Percentiles rank a stretch among this genome's conserved stretches.
Conservation (phyloP, 306 rosid genomes). For the Delonix regia region DNA sequence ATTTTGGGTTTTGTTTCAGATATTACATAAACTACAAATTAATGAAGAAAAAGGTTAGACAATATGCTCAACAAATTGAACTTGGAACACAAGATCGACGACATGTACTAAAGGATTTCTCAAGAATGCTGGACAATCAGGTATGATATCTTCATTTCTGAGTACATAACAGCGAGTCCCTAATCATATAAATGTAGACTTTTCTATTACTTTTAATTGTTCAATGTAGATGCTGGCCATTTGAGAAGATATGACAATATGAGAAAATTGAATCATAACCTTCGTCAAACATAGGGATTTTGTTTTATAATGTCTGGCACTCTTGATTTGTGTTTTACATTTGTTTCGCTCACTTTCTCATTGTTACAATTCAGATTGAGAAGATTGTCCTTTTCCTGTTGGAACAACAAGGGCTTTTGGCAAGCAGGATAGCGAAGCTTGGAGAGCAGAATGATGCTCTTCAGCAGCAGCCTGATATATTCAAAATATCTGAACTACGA, state of each 20-base stretch:
- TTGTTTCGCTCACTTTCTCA: slow-evolving; percentile 27
- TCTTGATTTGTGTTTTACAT: not conserved
- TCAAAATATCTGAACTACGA: slow-evolving; percentile 67
- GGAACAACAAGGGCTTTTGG: slow-evolving; percentile 99
- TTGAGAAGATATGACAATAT: slow-evolving; percentile 6
- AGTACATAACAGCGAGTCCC: slow-evolving; percentile 16
- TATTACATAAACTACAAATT: slow-evolving; percentile 93
- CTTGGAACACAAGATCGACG: slow-evolving; percentile 78
- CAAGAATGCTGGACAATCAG: slow-evolving; percentile 96
- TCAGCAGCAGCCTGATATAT: slow-evolving; percentile 78
- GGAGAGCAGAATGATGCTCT: slow-evolving; percentile 67
- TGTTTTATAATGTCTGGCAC: not conserved
- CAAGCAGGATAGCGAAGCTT: slow-evolving; percentile 83
- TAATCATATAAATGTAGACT: slow-evolving; percentile 3
- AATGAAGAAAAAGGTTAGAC: slow-evolving; percentile 91
- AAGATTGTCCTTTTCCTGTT: slow-evolving; percentile 86
- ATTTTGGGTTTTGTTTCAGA: slow-evolving; percentile 48
- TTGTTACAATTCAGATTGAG: slow-evolving; percentile 74
- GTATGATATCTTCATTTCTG: slow-evolving; percentile 40
- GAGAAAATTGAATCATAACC: not conserved
- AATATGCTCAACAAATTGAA: slow-evolving; percentile 86
- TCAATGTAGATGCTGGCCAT: slow-evolving; percentile 16
- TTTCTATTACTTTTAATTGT: slow-evolving; percentile 16
- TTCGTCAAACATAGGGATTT: not conserved
- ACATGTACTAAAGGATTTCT: slow-evolving; percentile 95